Percentiles rank a stretch among this genome's conserved stretches.
Conservation (phyloP, 495 filamentous ascomycete genomes). For the Penicillium taxi region DNA sequence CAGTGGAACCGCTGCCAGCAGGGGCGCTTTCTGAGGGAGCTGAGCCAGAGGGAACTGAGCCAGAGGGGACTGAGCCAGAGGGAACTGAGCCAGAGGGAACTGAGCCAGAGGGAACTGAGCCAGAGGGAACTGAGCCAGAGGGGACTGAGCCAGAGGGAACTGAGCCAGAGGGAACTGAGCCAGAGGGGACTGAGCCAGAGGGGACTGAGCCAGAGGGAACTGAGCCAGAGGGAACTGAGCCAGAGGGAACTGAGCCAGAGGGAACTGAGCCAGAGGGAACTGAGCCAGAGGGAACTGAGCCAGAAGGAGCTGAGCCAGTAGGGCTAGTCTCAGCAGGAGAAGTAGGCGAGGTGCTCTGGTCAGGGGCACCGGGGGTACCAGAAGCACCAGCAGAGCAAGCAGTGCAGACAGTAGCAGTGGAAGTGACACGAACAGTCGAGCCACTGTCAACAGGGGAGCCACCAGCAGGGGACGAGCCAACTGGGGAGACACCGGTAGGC, state of each 20-base stretch:
- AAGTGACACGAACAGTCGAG: conserved; percentile 25
- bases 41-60: conserved; percentile 18
- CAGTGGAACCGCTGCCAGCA: conserved; percentile 16
- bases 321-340: no score
- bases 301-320: no score
- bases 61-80: conserved; percentile 9
- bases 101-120: no score
- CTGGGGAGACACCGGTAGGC: conserved; percentile 16
- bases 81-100: conserved; percentile 1
- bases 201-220: no score
- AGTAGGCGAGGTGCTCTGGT: no score
- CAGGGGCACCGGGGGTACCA: conserved; percentile 4
- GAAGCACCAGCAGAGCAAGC: conserved; percentile 21
- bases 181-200: no score
- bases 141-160: neutral
- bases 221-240: no score
- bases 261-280: no score
- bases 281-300: no score
- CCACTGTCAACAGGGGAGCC: conserved; percentile 1
- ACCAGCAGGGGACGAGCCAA: neutral
- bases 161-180: no score
- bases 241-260: no score
- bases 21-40: neutral
- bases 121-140: conserved; percentile 11
- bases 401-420: conserved; percentile 6